Base-by-base conservation (phyloP, 1,284 basidiomycete species). In the Lignosus rhinocerotis region DNA sequence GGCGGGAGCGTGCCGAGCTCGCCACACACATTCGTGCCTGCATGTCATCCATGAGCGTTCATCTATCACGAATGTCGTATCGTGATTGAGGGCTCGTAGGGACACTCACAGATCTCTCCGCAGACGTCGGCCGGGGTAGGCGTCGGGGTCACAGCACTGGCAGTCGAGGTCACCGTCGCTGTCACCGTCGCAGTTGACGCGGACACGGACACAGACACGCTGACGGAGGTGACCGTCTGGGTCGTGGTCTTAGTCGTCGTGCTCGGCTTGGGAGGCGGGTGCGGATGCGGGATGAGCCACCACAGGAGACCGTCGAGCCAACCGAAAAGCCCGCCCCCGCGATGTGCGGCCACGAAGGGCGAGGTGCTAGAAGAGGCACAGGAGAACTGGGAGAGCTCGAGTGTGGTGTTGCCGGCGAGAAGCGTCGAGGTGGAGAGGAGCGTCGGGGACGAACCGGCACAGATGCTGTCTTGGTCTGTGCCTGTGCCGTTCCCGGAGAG, bases 1-100 rank as follows among this genome's bases (percentile, higher is more conserved):
- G 70, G 70, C 31, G 70, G 66, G n/a, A 67, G 64, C 30, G 54
- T 50, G 17, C 69, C 70, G 33, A 59, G 45, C 38, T 65, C 56
- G 31, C 52, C 59, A 53, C 64, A 69, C 3, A 61, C 56, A 17
- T 47, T 65, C 16, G 62, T 67, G 57, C 65, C 65, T 65, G 44
- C 11, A 21, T 16, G 17, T 19, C 41, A 8, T n/a, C 19, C 10
- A n/a, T 17, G 43, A 6, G 25, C 17, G 14, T 30, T 14, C 21
- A 45, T 14, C 17, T 31, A 10, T 16, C 10, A 19, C 30, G 41
- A 9, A 41, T 17, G 14, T 21, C 17, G 25, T 25, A 25, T 4
- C 25, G 25, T 25, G 25, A 25, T 4, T 4, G 25, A 25, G 25
- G 25, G 25, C 25, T 25, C 25, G 39, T 17, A 3, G 21, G 11